These are phyloP conservation scores for Sordariomycetes sp. DNA, from an alignment of 2,329 filamentous ascomycete genomes.

Conservation along the genomic window DNA sequence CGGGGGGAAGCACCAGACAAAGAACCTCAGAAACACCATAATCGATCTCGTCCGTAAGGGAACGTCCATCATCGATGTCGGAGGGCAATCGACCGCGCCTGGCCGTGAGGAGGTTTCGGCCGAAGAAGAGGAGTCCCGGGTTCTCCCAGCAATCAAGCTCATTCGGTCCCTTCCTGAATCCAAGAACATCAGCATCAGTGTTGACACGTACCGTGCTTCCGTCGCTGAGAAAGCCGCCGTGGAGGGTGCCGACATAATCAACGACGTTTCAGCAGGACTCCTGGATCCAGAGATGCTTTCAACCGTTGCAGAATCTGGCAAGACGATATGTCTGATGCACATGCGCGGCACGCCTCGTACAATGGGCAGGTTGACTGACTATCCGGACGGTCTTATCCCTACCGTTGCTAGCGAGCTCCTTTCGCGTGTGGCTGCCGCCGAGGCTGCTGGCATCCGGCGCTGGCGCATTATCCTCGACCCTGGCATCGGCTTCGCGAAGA, in stretches of 20 bases:
- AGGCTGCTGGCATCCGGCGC: constrained; percentile 71
- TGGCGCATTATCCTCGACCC: constrained; percentile 96
- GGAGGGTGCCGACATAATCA: constrained; percentile 85
- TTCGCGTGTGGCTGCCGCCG: constrained; percentile 61
- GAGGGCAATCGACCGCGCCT: constrained; percentile 87
- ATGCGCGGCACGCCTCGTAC: constrained; percentile 82
- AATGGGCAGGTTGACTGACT: constrained; percentile 63
- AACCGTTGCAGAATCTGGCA: constrained; percentile 68
- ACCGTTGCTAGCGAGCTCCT: constrained; percentile 61
- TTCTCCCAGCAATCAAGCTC: constrained; percentile 69
- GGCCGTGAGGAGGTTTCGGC: constrained; percentile 58
- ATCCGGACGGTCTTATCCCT: constrained; percentile 58
- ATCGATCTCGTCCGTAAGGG: constrained; percentile 55
- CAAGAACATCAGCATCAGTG: constrained; percentile 60
- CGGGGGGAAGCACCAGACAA: constrained; percentile 55
- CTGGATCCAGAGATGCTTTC: constrained; percentile 76
- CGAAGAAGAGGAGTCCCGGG: constrained; percentile 66
- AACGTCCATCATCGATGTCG: constrained; percentile 81
- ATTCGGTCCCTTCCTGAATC: constrained; percentile 61
- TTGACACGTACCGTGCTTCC: constrained; percentile 84
- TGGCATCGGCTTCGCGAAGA: constrained; percentile 90
- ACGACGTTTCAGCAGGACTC: constrained; percentile 80
- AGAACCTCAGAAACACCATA: constrained; percentile 50
- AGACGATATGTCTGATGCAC: constrained; percentile 81
- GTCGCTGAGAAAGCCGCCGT: constrained; percentile 70